phyloP scores from a whole-genome alignment of 2,329 filamentous ascomycete species.

The Fusarium decemcellulare region DNA sequence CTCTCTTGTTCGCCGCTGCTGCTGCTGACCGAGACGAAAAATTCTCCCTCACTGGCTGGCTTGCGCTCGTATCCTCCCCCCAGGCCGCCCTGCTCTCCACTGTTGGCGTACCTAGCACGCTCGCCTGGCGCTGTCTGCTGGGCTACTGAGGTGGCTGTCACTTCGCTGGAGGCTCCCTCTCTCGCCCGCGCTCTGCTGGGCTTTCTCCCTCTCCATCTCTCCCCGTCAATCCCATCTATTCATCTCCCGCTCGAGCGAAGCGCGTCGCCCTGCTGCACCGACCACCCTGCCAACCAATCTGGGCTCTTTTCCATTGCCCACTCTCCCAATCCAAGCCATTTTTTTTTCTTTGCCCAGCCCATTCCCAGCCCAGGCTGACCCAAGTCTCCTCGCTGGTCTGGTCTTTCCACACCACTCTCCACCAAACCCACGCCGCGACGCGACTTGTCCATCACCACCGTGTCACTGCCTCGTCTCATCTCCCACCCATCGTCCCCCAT shows the following conservation, averaged over 20 bases:
- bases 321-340: constrained; percentile 24
- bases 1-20: constrained; percentile 12
- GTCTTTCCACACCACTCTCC: constrained; percentile 54
- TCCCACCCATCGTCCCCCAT: constrained; percentile 51
- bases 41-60: constrained; percentile 49
- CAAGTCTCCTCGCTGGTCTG: constrained; percentile 43
- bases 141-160: constrained; percentile 33
- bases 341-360: constrained; percentile 30
- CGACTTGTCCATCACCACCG: constrained; percentile 61
- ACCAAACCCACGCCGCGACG: constrained; percentile 59
- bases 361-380: constrained; percentile 39
- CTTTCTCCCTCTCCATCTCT: constrained; percentile 42
- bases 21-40: constrained; percentile 49
- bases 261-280: constrained; percentile 41
- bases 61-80: constrained; percentile 13
- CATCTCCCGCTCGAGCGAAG: constrained; percentile 42
- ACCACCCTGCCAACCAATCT: constrained; percentile 44
- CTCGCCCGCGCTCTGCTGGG: constrained; percentile 36
- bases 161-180: constrained; percentile 27
- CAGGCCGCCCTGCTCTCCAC: constrained; percentile 35
- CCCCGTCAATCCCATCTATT: constrained; percentile 40
- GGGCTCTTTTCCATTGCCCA: constrained; percentile 38
- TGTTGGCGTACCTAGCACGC: constrained; percentile 23
- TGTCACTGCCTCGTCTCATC: constrained; percentile 64
- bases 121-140: constrained; percentile 28